These are phyloP conservation scores for Aspergillus candidus DNA, from an alignment of 2,329 filamentous ascomycete species.

Conservation along the genomic window DNA sequence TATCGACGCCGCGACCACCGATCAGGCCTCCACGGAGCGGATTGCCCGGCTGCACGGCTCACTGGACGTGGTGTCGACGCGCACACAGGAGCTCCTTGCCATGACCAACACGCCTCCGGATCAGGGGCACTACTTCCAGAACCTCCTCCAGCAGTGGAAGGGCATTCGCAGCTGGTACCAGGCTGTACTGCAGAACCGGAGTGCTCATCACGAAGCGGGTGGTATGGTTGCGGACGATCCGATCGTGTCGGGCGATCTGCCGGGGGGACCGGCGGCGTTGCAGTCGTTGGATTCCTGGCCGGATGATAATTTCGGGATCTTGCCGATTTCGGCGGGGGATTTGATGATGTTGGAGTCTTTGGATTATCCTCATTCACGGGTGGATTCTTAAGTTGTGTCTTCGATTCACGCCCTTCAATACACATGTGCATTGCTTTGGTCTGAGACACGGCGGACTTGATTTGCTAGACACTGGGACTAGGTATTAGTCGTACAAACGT, in stretches of 20 bases:
- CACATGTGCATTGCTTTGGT: no score
- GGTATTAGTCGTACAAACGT: no score
- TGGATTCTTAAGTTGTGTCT: no score
- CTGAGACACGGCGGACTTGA: no score
- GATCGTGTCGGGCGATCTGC: no score
- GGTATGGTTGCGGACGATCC: no score
- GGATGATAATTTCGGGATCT: neutral
- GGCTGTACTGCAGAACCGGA: neutral
- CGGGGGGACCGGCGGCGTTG: neutral
- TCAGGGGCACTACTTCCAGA: neutral
- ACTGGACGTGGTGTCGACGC: neutral
- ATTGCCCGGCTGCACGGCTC: neutral
- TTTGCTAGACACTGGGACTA: no score
- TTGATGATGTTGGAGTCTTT: neutral
- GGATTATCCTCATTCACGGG: no score
- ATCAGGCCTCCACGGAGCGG: neutral
- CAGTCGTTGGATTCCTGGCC: neutral
- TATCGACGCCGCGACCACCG: neutral
- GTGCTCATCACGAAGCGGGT: neutral
- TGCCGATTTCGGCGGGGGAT: neutral
- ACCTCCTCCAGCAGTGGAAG: neutral
- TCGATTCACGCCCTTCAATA: no score
- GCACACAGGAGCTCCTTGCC: neutral
- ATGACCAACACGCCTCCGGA: neutral
- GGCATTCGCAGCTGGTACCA: neutral